phyloP scores from a whole-genome alignment of 2,329 filamentous ascomycete species.

The Kalmusia sp. region DNA sequence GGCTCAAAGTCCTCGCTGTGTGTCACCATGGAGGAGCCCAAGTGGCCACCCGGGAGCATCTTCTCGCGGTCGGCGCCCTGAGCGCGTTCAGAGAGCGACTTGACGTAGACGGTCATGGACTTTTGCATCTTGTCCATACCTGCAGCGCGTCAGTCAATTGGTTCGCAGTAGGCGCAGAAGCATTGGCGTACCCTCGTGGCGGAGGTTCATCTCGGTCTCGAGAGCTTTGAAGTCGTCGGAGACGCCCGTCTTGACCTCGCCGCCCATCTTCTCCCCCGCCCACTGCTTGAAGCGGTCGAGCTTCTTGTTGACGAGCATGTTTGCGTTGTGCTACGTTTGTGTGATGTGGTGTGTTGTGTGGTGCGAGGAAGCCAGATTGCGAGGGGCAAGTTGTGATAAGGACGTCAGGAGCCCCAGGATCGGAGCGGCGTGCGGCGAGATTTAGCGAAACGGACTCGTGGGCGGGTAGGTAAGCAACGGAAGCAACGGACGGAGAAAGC shows the following conservation, averaged over 20 bases:
- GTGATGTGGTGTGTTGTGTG: neutral
- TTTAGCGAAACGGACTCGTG: conserved; percentile 20
- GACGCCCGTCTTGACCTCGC: conserved; percentile 83
- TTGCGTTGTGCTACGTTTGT: conserved; percentile 13
- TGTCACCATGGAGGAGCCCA: conserved; percentile 83
- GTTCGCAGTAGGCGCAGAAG: conserved; percentile 10
- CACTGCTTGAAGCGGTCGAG: conserved; percentile 97
- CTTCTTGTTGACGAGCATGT: conserved; percentile 79
- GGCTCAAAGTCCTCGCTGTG: conserved; percentile 93
- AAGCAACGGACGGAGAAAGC: conserved; percentile 4
- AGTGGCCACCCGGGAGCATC: conserved; percentile 76
- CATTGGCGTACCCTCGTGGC: conserved; percentile 75
- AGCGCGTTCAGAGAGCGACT: conserved; percentile 83
- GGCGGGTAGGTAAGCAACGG: conserved; percentile 5
- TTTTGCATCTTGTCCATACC: conserved; percentile 90
- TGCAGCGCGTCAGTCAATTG: conserved; percentile 44
- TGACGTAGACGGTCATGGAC: conserved; percentile 85
- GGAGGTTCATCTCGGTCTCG: conserved; percentile 87
- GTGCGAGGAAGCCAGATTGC: conserved; percentile 14
- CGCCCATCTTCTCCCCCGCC: conserved; percentile 96
- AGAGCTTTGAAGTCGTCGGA: conserved; percentile 91
- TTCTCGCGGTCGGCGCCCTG: conserved; percentile 91
- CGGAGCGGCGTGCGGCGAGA: conserved; percentile 15
- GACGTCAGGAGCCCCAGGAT: conserved; percentile 1
- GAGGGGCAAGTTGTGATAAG: conserved; percentile 9